A percentile compares a stretch with the other conserved stretches of the same genome.
Conservation (phyloP, 148 eudicot species). For the Rhododendron mucronatum region DNA sequence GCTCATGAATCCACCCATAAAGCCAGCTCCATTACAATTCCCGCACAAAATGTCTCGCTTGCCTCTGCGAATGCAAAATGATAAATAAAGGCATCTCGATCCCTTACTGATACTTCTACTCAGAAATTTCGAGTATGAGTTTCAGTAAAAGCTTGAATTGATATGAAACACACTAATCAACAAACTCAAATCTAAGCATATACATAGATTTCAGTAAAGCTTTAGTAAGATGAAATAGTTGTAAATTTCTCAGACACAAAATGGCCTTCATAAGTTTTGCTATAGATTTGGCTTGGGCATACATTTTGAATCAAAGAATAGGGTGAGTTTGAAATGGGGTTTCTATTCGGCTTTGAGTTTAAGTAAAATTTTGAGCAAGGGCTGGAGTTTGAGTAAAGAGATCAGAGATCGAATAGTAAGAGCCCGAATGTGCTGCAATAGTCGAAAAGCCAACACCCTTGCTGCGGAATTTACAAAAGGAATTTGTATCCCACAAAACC, state of each 20-base stretch:
- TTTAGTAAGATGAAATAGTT: neutral
- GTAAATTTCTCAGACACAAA: neutral
- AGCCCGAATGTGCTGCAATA: neutral
- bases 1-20: constrained; percentile 39
- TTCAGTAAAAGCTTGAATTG: neutral
- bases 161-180: neutral
- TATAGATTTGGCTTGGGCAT: neutral
- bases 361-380: neutral
- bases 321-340: neutral
- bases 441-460: neutral
- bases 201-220: neutral
- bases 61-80: constrained; percentile 20
- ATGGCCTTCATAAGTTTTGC: neutral
- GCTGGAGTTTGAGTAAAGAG: neutral
- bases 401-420: neutral
- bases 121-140: neutral
- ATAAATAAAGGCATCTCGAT: neutral
- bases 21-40: constrained; percentile 39
- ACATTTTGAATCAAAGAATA: neutral
- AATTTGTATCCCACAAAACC: neutral
- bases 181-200: neutral
- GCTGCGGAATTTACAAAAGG: neutral
- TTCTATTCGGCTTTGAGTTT: neutral
- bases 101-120: neutral
- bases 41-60: constrained; percentile 33